Conservation (phyloP, 164 flowering plant genomes). For the Aristolochia contorta region DNA sequence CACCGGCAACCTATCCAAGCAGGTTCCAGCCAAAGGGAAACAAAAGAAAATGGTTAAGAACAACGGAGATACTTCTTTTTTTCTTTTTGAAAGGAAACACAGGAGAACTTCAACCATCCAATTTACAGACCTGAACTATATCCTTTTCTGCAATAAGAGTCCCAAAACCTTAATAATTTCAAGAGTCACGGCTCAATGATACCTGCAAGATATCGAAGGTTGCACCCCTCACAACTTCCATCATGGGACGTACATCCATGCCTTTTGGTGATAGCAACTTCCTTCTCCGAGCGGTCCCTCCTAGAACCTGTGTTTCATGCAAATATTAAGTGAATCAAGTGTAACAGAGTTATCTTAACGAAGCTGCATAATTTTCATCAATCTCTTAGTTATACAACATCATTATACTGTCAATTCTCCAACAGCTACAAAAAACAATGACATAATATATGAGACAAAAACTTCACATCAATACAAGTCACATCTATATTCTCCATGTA, state of each 20-base stretch:
- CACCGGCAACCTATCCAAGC: slow-evolving; percentile 69
- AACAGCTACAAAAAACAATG: neutral
- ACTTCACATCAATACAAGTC: neutral
- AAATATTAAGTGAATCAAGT: neutral
- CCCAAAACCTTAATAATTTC: neutral
- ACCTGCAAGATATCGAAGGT: slow-evolving; percentile 91
- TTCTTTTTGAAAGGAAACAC: too few relatives aligned
- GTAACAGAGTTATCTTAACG: neutral
- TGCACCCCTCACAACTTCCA: slow-evolving; percentile 98
- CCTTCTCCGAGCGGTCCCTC: slow-evolving; percentile 77
- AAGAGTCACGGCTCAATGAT: neutral
- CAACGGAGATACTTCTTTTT: too few relatives aligned
- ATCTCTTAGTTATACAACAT: neutral
- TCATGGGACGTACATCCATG: slow-evolving; percentile 98
- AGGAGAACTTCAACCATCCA: neutral
- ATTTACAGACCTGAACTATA: neutral
- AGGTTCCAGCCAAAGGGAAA: neutral
- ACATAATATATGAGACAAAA: neutral
- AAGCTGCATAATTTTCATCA: neutral
- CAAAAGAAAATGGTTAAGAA: neutral
- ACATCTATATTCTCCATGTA: neutral
- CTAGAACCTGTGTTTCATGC: slow-evolving; percentile 48
- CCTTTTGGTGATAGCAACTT: slow-evolving; percentile 87
- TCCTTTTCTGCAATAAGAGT: neutral
- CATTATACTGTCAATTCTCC: neutral